Evolutionary conservation across 1,284 basidiomycete species (phyloP).

Genomic region (Puccinia coronata): DNA sequence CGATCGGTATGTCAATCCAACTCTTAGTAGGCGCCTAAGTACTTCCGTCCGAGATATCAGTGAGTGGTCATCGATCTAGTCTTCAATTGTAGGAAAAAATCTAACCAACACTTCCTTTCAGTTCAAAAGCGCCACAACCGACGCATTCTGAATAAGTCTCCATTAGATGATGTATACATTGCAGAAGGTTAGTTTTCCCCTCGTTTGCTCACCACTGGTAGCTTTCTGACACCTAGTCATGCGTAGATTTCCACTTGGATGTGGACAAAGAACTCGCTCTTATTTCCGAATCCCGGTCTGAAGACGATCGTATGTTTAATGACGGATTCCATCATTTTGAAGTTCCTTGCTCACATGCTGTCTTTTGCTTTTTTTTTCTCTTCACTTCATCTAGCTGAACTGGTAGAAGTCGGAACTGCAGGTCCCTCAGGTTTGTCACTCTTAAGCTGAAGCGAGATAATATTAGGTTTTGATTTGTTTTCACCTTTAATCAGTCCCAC

Average conservation of each 20-base stretch:
- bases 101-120: not conserved
- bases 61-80: not conserved
- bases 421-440: conserved; percentile 4
- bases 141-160: not conserved
- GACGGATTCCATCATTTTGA: not conserved
- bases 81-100: not conserved
- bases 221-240: not conserved
- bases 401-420: not conserved
- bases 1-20: conserved; percentile 43
- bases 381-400: not conserved
- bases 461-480: not conserved
- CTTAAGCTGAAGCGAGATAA: not conserved
- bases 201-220: not conserved
- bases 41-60: conserved; percentile 41
- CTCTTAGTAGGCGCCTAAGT: conserved; percentile 22
- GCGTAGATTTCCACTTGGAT: conserved; percentile 34
- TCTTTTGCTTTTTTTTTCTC: not conserved
- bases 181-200: conserved; percentile 13
- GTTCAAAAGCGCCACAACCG: conserved; percentile 44
- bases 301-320: conserved; percentile 8
- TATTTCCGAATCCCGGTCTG: not conserved
- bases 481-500: not conserved
- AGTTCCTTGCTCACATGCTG: not conserved
- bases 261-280: conserved; percentile 21
- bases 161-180: conserved; percentile 1